A percentile compares a stretch with the other conserved stretches of the same genome.
Conservation (phyloP, 2,329 filamentous ascomycete species). For the Orbilia ellipsospora region DNA sequence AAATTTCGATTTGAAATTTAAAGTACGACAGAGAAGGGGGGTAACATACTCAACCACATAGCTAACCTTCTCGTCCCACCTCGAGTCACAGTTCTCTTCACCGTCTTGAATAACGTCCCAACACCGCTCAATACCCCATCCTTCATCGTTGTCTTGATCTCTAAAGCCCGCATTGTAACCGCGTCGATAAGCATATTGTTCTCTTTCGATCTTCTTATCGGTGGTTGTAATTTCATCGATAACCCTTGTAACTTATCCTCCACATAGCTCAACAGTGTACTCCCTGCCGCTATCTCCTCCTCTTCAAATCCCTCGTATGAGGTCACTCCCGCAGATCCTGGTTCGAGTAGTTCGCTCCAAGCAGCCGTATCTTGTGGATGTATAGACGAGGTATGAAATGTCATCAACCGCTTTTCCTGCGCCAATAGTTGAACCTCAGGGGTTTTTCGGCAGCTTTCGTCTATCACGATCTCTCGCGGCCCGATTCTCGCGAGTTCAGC, state of each 20-base stretch:
- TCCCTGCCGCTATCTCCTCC: constrained; percentile 80
- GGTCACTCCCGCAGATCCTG: constrained; percentile 69
- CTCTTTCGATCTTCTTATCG: constrained; percentile 76
- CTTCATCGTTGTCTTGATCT: constrained; percentile 85
- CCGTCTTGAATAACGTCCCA: constrained; percentile 89
- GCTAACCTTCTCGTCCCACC: constrained; percentile 86
- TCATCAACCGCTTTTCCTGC: constrained; percentile 70
- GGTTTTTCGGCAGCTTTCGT: constrained; percentile 62
- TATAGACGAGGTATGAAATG: constrained; percentile 63
- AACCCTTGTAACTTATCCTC: constrained; percentile 79
- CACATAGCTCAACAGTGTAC: constrained; percentile 85
- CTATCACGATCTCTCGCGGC: constrained; percentile 85
- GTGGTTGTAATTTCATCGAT: constrained; percentile 84
- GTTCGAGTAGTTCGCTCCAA: constrained; percentile 83
- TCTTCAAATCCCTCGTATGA: constrained; percentile 70
- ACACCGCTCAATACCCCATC: constrained; percentile 74
- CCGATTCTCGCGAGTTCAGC: constrained; percentile 84
- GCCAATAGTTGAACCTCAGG: constrained; percentile 65
- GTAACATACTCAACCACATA: constrained; percentile 74
- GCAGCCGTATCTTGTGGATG: constrained; percentile 74
- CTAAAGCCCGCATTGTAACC: constrained; percentile 87
- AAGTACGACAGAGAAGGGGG: not conserved
- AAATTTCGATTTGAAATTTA: not conserved
- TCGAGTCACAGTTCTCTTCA: constrained; percentile 89
- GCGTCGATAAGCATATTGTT: constrained; percentile 91